phyloP scores from a whole-genome alignment of 202 grass and related monocot genomes.

The Zoysia matrella region DNA sequence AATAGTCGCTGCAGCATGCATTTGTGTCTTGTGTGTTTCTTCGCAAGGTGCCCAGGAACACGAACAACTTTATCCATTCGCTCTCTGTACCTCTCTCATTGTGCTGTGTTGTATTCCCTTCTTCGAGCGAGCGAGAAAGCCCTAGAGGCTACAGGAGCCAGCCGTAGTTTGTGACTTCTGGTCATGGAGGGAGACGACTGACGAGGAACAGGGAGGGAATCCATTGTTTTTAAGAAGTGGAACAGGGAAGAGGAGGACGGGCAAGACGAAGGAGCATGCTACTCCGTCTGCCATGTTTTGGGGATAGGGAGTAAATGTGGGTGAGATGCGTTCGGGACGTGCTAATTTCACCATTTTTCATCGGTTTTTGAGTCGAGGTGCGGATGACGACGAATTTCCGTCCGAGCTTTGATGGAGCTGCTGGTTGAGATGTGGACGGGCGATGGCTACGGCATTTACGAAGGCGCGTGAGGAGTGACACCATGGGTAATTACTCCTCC shows the following conservation, averaged over 20 bases:
- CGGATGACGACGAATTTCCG: conserved; percentile 5
- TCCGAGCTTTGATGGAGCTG: conserved; percentile 36
- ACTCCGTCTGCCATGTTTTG: conserved; percentile 29
- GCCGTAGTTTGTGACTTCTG: too few relatives aligned
- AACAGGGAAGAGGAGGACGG: background rate
- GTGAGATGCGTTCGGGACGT: conserved; percentile 50
- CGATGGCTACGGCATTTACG: conserved; percentile 40
- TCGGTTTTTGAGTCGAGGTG: conserved; percentile 33
- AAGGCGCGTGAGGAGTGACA: conserved; percentile 9
- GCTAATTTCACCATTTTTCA: conserved; percentile 24
- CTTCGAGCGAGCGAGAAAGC: too few relatives aligned
- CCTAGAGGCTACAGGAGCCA: too few relatives aligned
- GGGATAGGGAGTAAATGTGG: conserved; percentile 56
- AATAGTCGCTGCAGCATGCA: background rate
- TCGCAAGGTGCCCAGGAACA: conserved; percentile 43
- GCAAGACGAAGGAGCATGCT: conserved; percentile 25
- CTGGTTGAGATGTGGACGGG: conserved; percentile 25
- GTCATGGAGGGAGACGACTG: background rate
- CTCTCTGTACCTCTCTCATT: too few relatives aligned
- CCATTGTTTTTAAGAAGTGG: too few relatives aligned
- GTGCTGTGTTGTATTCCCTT: too few relatives aligned
- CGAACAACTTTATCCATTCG: background rate
- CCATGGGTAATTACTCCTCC: conserved; percentile 16
- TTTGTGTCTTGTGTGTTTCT: conserved; percentile 46
- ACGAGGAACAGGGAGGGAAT: too few relatives aligned